A percentile compares a stretch with the other conserved stretches of the same genome.
Evolutionary conservation across 2,329 filamentous ascomycete species (phyloP).

Genomic region (Emericellopsis atlantica): DNA sequence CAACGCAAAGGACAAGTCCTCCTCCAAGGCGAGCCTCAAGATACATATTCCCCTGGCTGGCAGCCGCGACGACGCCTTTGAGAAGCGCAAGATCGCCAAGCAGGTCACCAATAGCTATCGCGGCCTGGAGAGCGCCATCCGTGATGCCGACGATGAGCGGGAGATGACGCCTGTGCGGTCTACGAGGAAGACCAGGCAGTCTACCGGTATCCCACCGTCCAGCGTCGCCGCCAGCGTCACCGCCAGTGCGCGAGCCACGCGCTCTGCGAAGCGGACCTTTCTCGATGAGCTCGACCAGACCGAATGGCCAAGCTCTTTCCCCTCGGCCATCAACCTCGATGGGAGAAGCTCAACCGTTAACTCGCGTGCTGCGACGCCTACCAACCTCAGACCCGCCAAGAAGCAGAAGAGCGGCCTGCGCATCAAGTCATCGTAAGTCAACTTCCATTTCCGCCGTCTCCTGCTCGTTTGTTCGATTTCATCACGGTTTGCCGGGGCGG

Average conservation of each 20-base stretch:
- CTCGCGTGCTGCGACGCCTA: slow-evolving; percentile 50
- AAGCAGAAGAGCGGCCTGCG: slow-evolving; percentile 49
- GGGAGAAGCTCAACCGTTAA: slow-evolving; percentile 28
- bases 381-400: slow-evolving; percentile 38
- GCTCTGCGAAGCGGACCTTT: slow-evolving; percentile 38
- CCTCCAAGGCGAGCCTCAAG: slow-evolving; percentile 14
- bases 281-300: slow-evolving; percentile 41
- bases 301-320: slow-evolving; percentile 37
- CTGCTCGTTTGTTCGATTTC: too few relatives aligned
- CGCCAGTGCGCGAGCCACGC: slow-evolving; percentile 28
- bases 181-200: slow-evolving; percentile 22
- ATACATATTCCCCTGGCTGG: slow-evolving; percentile 9
- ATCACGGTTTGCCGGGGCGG: too few relatives aligned
- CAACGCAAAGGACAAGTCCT: slow-evolving; percentile 9
- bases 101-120: slow-evolving; percentile 22
- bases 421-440: slow-evolving; percentile 57
- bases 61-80: slow-evolving; percentile 18
- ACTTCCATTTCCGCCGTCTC: slow-evolving; percentile 1
- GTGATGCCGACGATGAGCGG: slow-evolving; percentile 12
- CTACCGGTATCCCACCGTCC: slow-evolving; percentile 12
- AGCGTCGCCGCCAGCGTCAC: too few relatives aligned
- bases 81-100: slow-evolving; percentile 19
- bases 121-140: slow-evolving; percentile 24
- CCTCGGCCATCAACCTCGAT: slow-evolving; percentile 36
- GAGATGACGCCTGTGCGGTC: slow-evolving; percentile 16